A percentile compares a stretch with the other conserved stretches of the same genome.
Evolutionary conservation across 192 early-diverging fungal genomes (phyloP).

Genomic region (Coemansia sp.): DNA sequence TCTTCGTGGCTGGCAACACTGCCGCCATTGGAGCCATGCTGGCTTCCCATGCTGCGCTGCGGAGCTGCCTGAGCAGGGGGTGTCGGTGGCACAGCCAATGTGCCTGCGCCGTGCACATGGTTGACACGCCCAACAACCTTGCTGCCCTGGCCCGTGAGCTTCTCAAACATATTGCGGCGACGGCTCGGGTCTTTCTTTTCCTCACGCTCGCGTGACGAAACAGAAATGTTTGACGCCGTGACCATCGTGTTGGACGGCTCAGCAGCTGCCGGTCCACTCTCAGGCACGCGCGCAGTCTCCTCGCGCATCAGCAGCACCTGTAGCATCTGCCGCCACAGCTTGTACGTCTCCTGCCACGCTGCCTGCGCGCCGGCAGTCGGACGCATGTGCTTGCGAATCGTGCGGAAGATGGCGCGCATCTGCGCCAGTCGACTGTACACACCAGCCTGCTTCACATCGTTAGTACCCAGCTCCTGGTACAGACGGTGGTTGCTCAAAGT

Average conservation of each 20-base stretch:
- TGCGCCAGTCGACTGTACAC: constrained; percentile 51
- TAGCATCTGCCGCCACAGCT: constrained; percentile 57
- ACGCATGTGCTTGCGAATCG: constrained; percentile 55
- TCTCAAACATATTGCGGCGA: constrained; percentile 52
- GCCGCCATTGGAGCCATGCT: constrained; percentile 8
- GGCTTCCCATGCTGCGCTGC: constrained; percentile 10
- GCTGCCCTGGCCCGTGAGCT: constrained; percentile 44
- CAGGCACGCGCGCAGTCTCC: constrained; percentile 43
- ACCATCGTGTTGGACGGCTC: neutral
- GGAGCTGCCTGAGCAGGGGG: neutral
- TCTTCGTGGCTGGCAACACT: constrained; percentile 14
- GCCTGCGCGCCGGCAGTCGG: constrained; percentile 52
- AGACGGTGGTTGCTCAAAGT: constrained; percentile 82
- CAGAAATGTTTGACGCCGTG: constrained; percentile 1
- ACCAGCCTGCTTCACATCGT: constrained; percentile 73
- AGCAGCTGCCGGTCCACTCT: neutral
- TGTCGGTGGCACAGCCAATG: neutral
- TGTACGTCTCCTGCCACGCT: constrained; percentile 56
- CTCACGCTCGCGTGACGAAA: constrained; percentile 14
- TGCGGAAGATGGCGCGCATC: constrained; percentile 53
- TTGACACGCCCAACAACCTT: constrained; percentile 23
- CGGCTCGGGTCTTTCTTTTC: constrained; percentile 38
- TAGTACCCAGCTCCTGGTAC: constrained; percentile 78
- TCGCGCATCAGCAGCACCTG: constrained; percentile 54
- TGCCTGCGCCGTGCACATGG: neutral